Evolutionary conservation across 2,329 filamentous ascomycete species (phyloP), one percentile per base, ranked within the genome.

Genomic region (Colletotrichum lentis): DNA sequence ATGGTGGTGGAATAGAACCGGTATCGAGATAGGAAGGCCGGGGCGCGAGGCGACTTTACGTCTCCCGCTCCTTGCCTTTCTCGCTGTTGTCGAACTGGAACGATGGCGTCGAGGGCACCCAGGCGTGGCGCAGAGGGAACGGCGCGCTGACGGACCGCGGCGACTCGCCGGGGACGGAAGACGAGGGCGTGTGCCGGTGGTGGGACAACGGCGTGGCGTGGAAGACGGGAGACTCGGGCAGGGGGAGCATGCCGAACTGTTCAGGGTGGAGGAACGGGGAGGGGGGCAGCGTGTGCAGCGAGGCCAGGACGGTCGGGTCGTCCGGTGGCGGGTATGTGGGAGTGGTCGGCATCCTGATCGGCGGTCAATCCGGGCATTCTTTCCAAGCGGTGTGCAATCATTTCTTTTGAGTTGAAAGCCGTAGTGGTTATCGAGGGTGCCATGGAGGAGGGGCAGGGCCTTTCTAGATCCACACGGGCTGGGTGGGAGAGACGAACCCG

Each of bases 401-500:
- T 31, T 31, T 31, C 27, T 77, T 77, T 47, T 49, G 35, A 75
- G 75, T 76, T 73, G 74, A 74, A 11, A 52, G 77, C 78, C 80
- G 75, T 74, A 78, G 77, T 80, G 79, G 77, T 75, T 75, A 72
- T 66, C 65, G 65, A 68, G 65, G 70, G 62, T 73, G 72, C 75
- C 73, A 78, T 73, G 60, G 60, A 46, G 50, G 74, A 72, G 75
- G 75, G 77, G 78, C 65, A 68, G 65, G 54, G 61, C 65, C 65
- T 68, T 74, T 77, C 80, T 85, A 88, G 80, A 84, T 86, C 85
- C 85, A 88, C 81, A 87, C 81, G 78, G 85, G 80, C 81, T 87
- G 85, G 80, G 85, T 82, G 83, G 85, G 85, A 86, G 84, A 82
- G 80, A 88, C 86, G 83, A 88, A 88, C 86, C 86, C 86, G 81